Percentiles rank a stretch among this genome's conserved stretches.
phyloP scores from a whole-genome alignment of 1,139 yeast species.

The Yamadazyma taylorii region DNA sequence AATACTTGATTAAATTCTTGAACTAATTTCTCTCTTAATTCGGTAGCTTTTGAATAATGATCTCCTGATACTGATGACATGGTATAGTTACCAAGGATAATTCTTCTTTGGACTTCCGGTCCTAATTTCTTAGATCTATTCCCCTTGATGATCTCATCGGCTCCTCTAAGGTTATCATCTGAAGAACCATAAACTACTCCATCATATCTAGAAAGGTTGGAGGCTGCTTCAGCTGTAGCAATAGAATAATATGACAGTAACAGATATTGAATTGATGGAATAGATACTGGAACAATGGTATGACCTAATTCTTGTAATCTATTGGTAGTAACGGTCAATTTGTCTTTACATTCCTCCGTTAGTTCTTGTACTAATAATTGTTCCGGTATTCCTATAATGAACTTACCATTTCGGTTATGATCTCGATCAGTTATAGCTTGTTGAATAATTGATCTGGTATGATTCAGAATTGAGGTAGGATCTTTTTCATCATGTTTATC shows the following conservation, averaged over 20 bases:
- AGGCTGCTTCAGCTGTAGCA: constrained; percentile 92
- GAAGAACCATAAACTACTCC: constrained; percentile 78
- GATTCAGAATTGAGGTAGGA: constrained; percentile 65
- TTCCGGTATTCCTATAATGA: constrained; percentile 67
- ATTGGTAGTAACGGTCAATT: constrained; percentile 48
- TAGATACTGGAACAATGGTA: constrained; percentile 57
- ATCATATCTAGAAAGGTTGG: constrained; percentile 86
- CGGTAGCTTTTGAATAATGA: constrained; percentile 76
- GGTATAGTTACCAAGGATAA: constrained; percentile 82
- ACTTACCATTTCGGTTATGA: constrained; percentile 12
- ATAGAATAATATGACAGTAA: constrained; percentile 86
- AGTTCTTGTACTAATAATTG: constrained; percentile 65
- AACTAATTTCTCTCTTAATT: constrained; percentile 58
- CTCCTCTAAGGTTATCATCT: constrained; percentile 16
- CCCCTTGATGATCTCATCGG: constrained; percentile 47
- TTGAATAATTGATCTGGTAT: constrained; percentile 30
- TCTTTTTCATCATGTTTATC: constrained; percentile 70
- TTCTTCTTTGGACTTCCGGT: constrained; percentile 76
- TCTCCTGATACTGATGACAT: constrained; percentile 76
- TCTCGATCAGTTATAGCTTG: constrained; percentile 6
- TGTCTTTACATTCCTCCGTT: constrained; percentile 41
- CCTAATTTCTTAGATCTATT: constrained; percentile 76
- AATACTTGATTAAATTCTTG: constrained; percentile 69
- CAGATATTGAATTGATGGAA: constrained; percentile 66
- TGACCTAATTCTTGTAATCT: constrained; percentile 51